Evolutionary conservation across 208 protist genomes (phyloP).

Genomic region (Leishmania mexicana): DNA sequence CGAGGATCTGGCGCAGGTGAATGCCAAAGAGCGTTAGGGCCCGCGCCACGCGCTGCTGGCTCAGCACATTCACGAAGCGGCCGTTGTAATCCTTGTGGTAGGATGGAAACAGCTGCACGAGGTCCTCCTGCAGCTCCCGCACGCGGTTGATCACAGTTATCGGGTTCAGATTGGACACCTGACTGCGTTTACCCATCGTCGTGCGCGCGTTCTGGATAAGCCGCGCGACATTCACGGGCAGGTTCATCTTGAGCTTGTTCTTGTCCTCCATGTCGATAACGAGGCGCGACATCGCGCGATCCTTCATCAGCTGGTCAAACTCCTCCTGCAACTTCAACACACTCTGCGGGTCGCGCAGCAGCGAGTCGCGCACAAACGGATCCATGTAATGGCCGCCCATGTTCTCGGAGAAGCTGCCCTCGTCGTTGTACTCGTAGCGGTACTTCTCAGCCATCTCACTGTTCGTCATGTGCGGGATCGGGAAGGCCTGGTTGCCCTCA

Average conservation of each 20-base stretch:
- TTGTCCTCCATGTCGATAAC: slow-evolving; percentile 70
- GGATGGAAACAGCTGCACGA: slow-evolving; percentile 82
- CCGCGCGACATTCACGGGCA: slow-evolving; percentile 95
- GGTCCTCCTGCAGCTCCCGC: slow-evolving; percentile 69
- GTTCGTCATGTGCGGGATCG: slow-evolving; percentile 66
- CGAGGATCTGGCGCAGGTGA: slow-evolving; percentile 93
- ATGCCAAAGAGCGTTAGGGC: slow-evolving; percentile 96
- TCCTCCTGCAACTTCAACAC: slow-evolving; percentile 87
- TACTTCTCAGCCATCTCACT: slow-evolving; percentile 70
- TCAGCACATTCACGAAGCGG: slow-evolving; percentile 83
- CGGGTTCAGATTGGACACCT: slow-evolving; percentile 94
- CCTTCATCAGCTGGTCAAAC: slow-evolving; percentile 87
- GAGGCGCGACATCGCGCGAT: slow-evolving; percentile 76
- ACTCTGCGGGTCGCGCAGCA: slow-evolving; percentile 75
- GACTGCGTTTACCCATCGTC: slow-evolving; percentile 88
- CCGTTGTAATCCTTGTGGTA: slow-evolving; percentile 69
- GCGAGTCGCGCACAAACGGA: slow-evolving; percentile 81
- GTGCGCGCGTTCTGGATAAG: slow-evolving; percentile 97
- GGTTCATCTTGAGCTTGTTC: slow-evolving; percentile 72
- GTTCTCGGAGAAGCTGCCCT: slow-evolving; percentile 73
- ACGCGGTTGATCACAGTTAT: slow-evolving; percentile 82
- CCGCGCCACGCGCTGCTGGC: slow-evolving; percentile 93
- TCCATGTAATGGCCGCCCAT: slow-evolving; percentile 89
- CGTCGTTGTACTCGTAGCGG: slow-evolving; percentile 78
- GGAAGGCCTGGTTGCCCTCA: slow-evolving; percentile 90